Conservation (phyloP, 768 basidiomycete species). For the Fomitopsis pulvina region DNA sequence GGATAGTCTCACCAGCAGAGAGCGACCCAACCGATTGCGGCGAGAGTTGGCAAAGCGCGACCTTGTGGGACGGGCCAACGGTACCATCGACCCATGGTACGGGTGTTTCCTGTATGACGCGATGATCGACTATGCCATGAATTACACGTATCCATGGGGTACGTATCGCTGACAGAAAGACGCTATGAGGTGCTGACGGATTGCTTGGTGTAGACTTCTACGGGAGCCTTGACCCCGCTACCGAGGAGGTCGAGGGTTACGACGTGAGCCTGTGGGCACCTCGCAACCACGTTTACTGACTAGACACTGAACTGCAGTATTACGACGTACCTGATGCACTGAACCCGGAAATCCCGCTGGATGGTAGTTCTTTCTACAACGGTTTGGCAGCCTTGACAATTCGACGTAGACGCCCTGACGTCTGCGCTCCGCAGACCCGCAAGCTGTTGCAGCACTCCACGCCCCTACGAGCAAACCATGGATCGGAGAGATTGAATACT, state of each 20-base stretch:
- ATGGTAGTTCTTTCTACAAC: constrained; percentile 56
- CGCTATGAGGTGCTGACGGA: background rate
- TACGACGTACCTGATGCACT: constrained; percentile 28
- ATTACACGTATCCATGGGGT: constrained; percentile 62
- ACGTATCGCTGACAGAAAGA: constrained; percentile 6
- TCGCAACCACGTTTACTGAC: background rate
- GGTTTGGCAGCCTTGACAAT: constrained; percentile 30
- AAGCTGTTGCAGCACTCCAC: constrained; percentile 54
- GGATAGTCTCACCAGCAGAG: background rate
- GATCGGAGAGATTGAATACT: constrained; percentile 23
- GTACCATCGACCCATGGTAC: constrained; percentile 35
- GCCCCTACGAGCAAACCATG: constrained; percentile 56
- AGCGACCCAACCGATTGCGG: background rate
- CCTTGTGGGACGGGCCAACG: constrained; percentile 42
- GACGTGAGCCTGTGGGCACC: constrained; percentile 10
- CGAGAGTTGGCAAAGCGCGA: constrained; percentile 28
- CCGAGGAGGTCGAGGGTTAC: constrained; percentile 3
- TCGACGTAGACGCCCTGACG: background rate
- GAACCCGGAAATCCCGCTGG: constrained; percentile 41
- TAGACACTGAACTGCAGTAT: constrained; percentile 8
- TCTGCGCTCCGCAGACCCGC: constrained; percentile 33
- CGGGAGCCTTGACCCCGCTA: background rate
- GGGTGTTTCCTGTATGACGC: constrained; percentile 55
- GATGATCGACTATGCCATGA: constrained; percentile 65
- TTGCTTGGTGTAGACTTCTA: background rate